phyloP scores from a whole-genome alignment of 495 filamentous ascomycete genomes.

The Aspergillus ellipticus region DNA sequence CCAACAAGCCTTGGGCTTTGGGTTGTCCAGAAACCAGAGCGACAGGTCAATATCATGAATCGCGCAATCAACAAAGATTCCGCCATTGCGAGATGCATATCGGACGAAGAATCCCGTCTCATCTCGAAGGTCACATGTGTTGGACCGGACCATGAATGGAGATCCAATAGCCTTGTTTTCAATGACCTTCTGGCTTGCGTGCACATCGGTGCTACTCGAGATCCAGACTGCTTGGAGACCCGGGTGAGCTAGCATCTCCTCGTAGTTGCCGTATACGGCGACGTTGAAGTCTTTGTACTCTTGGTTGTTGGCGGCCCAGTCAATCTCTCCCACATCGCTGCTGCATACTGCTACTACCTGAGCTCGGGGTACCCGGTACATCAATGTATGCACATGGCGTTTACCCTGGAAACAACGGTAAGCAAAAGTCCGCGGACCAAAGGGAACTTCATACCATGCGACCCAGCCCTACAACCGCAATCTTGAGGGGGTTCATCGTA shows the following conservation, averaged over 20 bases:
- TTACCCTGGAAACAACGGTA: constrained; percentile 24
- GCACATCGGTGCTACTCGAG: constrained; percentile 41
- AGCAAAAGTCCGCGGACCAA: no score
- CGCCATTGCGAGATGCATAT: constrained; percentile 39
- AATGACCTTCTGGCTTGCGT: constrained; percentile 16
- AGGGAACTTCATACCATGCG: constrained; percentile 44
- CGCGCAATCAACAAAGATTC: constrained; percentile 47
- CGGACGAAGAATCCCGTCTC: constrained; percentile 43
- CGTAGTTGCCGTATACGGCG: constrained; percentile 39
- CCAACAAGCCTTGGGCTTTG: constrained; percentile 21
- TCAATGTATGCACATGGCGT: constrained; percentile 44
- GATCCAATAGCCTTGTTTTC: constrained; percentile 27
- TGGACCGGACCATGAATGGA: constrained; percentile 41
- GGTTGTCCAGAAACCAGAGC: constrained; percentile 39
- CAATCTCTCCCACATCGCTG: constrained; percentile 36
- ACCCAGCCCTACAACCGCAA: constrained; percentile 48
- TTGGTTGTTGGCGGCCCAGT: constrained; percentile 39
- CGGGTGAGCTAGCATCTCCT: constrained; percentile 46
- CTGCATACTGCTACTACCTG: constrained; percentile 46
- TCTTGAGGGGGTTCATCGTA: constrained; percentile 14
- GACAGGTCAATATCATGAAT: constrained; percentile 49
- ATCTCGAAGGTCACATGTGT: constrained; percentile 42
- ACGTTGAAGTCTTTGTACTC: constrained; percentile 25
- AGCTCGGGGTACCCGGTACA: constrained; percentile 41
- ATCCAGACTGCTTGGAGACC: constrained; percentile 48